A percentile compares a stretch with the other conserved stretches of the same genome.
Conservation (phyloP, 805 yeast genomes). For the Starmerella tilneyi region DNA sequence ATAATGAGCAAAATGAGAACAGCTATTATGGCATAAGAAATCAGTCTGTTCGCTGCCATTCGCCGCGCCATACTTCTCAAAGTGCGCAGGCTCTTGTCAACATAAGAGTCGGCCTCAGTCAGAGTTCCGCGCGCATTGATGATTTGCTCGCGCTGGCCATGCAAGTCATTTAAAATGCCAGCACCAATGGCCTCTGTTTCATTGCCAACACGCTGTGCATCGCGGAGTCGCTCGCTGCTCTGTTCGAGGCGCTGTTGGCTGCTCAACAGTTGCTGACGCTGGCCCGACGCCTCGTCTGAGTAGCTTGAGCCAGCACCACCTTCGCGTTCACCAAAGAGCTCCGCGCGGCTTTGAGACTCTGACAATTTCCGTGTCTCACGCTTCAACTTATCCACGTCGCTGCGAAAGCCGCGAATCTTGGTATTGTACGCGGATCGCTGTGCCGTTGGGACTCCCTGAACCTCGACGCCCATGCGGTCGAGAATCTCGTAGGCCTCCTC, state of each 20-base stretch:
- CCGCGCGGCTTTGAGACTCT: constrained; percentile 63
- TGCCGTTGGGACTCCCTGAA: constrained; percentile 69
- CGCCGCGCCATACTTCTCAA: constrained; percentile 84
- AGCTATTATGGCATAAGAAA: constrained; percentile 84
- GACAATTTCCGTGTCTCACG: constrained; percentile 39
- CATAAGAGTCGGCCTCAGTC: constrained; percentile 83
- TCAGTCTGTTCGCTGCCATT: constrained; percentile 79
- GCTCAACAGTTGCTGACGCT: constrained; percentile 68
- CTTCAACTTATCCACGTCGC: constrained; percentile 50
- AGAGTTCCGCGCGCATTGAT: constrained; percentile 75
- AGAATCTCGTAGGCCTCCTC: constrained; percentile 73
- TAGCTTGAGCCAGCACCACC: constrained; percentile 43
- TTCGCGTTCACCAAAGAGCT: constrained; percentile 53
- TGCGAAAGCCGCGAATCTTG: constrained; percentile 60
- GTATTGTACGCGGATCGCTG: constrained; percentile 62
- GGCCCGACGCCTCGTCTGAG: constrained; percentile 50
- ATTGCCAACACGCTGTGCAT: constrained; percentile 78
- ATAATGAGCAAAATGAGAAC: constrained; percentile 72
- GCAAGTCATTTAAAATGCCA: constrained; percentile 71
- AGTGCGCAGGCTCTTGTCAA: constrained; percentile 79
- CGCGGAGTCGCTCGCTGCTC: constrained; percentile 71
- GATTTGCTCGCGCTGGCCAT: constrained; percentile 90
- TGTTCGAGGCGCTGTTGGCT: constrained; percentile 74
- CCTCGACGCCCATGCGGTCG: constrained; percentile 81
- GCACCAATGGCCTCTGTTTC: constrained; percentile 92